Conservation (phyloP, 176 grass and related monocot genomes). For the Carex kokanica region DNA sequence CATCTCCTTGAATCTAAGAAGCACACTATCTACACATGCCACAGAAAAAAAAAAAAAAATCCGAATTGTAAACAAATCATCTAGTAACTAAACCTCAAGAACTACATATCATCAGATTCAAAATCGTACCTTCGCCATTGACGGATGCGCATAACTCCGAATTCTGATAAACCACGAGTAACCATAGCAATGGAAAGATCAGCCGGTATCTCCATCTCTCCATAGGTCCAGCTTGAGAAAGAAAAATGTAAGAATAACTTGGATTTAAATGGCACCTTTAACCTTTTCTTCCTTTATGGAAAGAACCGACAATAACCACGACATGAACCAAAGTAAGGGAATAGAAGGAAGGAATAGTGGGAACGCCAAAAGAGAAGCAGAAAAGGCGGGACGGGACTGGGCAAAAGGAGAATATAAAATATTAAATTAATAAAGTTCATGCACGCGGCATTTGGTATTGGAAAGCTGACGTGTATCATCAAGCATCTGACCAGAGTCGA, state of each 20-base stretch:
- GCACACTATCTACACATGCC: constrained; percentile 41
- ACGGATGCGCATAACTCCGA: constrained; percentile 38
- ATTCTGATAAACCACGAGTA: constrained; percentile 27
- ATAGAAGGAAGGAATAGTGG: too few species aligned
- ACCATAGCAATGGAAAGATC: constrained; percentile 37
- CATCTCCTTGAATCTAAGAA: constrained; percentile 44
- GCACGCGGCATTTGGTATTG: constrained; percentile 24
- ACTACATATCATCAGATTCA: neutral
- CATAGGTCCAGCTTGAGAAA: constrained; percentile 5
- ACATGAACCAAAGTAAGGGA: neutral
- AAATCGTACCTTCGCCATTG: constrained; percentile 57
- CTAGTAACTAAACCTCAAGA: neutral
- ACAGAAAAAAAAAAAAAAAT: constrained; percentile 26
- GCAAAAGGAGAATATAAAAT: neutral
- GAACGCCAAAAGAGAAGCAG: constrained; percentile 8
- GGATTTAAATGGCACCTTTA: neutral
- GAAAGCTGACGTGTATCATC: constrained; percentile 15
- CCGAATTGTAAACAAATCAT: constrained; percentile 14
- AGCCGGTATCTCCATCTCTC: constrained; percentile 27
- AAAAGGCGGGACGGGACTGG: constrained; percentile 27
- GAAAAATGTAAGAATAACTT: neutral
- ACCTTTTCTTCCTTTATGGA: neutral
- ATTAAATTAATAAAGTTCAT: neutral
- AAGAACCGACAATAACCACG: neutral
- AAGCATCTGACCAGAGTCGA: neutral